Percentiles rank a stretch among this genome's conserved stretches.
Conservation (phyloP, 108 stramenopile genomes). For the Cyclotella kingstonii region DNA sequence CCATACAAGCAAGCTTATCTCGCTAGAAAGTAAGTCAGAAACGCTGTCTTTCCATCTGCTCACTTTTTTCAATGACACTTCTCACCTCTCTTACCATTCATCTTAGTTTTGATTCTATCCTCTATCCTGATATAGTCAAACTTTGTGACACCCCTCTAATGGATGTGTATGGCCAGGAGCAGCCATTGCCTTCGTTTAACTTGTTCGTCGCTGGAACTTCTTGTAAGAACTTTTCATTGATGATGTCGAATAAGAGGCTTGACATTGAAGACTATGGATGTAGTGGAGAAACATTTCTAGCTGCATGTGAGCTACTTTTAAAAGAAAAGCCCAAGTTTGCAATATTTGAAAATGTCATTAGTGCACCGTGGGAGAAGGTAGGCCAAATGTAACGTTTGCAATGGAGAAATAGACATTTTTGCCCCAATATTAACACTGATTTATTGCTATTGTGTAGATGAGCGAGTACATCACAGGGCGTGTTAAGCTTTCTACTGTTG, state of each 20-base stretch:
- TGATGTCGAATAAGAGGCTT: slow-evolving; percentile 49
- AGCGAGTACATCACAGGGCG: slow-evolving; percentile 75
- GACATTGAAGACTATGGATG: slow-evolving; percentile 82
- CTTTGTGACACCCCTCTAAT: slow-evolving; percentile 49
- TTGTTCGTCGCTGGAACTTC: slow-evolving; percentile 81
- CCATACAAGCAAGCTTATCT: slow-evolving; percentile 80
- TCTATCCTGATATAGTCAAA: slow-evolving; percentile 79
- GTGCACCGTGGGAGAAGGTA: slow-evolving; percentile 61
- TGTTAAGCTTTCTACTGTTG: slow-evolving; percentile 37
- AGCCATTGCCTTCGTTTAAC: slow-evolving; percentile 51
- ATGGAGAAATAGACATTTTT: no score
- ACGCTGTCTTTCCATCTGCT: no score
- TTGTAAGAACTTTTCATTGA: slow-evolving; percentile 77
- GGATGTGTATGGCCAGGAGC: slow-evolving; percentile 67
- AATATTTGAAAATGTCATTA: slow-evolving; percentile 78
- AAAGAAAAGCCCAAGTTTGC: slow-evolving; percentile 57
- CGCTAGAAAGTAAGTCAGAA: slow-evolving; percentile 42
- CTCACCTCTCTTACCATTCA: no score
- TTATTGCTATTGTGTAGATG: slow-evolving; percentile 31
- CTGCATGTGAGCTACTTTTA: slow-evolving; percentile 63
- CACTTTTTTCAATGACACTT: no score
- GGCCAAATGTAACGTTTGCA: no score
- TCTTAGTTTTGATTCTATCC: slow-evolving; percentile 42
- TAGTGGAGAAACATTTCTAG: slow-evolving; percentile 76
- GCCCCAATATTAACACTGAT: no score